Evolutionary conservation across 2,329 filamentous ascomycete genomes (phyloP), one percentile per base, ranked within the genome.

Genomic region (Xylariaceae sp.): DNA sequence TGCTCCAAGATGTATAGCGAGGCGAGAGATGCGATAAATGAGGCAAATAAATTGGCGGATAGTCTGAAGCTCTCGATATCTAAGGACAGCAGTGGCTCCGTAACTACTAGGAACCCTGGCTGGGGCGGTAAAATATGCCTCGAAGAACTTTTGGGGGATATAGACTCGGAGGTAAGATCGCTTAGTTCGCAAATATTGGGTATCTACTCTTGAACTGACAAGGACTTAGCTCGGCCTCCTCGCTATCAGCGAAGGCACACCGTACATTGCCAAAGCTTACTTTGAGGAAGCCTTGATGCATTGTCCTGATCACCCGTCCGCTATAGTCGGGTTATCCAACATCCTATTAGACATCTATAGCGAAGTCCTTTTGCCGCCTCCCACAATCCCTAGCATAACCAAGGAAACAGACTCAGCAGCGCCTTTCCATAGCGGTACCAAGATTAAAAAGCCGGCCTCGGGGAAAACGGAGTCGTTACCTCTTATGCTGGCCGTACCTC

Each of bases 331-430:
- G 1, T 74, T 99, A 27, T 89, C 89, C 19, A 88, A 88, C 63
- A 85, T 97, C 39, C 78, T 99, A 5, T 79, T 97, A 47, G 91
- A 96, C 65, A 84, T 95, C 26, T 95, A 92, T 72, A 84, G 76
- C 62, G 79, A 89, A 69, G 79, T 82, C 47, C 73, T 89, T 26
- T 78, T 86, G 41, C 84, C 84, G 3, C 75, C 76, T 55, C 73
- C 81, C 50, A 71, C 83, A 59, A 73, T 82, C 3, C 76, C 79
- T 2, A 67, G 71, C 1, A 70, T 82, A 67, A 32, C 57, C 70
- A 67, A 66, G 27, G 66, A 68, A 35, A 56, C 64, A n/a, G 44
- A 52, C 43, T 57, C 54, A 50, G 30, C 57, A 26, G 57, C 53
- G 32, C 41, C 50, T 19, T 39, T 51, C 2, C 57, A 50, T 43